Evolutionary conservation across 768 basidiomycete genomes (phyloP).

Genomic region (Russula abietina): DNA sequence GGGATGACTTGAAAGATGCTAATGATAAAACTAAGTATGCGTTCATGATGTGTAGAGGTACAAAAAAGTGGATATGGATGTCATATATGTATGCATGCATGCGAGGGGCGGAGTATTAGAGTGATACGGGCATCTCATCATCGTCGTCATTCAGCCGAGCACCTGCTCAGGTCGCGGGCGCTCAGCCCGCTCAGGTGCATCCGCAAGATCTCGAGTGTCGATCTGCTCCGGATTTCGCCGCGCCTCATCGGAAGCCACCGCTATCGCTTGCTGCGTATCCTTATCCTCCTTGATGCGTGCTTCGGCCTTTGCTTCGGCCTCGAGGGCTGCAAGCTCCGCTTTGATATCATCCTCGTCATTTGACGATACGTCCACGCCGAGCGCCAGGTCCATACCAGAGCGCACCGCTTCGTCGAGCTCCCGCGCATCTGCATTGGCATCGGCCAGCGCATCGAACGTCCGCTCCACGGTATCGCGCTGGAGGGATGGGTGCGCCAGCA

Average conservation of each 20-base stretch:
- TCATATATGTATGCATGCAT: too few species aligned
- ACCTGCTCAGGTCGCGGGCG: not conserved
- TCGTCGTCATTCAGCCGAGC: conserved; percentile 3
- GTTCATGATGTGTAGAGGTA: not conserved
- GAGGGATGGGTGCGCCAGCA: conserved; percentile 76
- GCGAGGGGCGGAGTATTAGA: not conserved
- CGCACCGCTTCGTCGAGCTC: conserved; percentile 79
- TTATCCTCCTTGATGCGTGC: conserved; percentile 16
- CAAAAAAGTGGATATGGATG: not conserved
- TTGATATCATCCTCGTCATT: conserved; percentile 54
- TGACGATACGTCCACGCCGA: conserved; percentile 38
- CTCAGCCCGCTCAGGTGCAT: not conserved
- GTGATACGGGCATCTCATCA: not conserved
- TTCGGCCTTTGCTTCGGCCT: conserved; percentile 38
- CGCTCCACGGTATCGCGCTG: conserved; percentile 73
- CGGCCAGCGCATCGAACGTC: conserved; percentile 83
- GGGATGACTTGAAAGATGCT: not conserved
- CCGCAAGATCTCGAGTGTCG: not conserved
- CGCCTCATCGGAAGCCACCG: not conserved
- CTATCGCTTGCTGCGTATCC: not conserved
- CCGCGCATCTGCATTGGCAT: conserved; percentile 72
- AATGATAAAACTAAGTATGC: not conserved
- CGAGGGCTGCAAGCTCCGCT: conserved; percentile 57
- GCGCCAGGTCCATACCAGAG: conserved; percentile 50
- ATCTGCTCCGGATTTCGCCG: not conserved